A percentile compares a stretch with the other conserved stretches of the same genome.
Evolutionary conservation across 106 monocot genomes (phyloP).

Genomic region (Posidonia australis): DNA sequence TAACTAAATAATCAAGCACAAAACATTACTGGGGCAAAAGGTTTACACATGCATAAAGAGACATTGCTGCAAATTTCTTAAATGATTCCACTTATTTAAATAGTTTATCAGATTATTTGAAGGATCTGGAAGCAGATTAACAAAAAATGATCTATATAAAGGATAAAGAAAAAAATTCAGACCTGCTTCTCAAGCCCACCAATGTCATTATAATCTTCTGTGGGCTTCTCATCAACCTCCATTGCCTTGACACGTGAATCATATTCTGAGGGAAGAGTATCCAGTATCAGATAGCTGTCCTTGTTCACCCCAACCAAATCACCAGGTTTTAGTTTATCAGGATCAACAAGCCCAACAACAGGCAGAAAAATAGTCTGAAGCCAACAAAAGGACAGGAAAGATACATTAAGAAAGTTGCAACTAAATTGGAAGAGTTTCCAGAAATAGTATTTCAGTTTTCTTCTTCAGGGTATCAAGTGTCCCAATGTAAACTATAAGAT

Average conservation of each 20-base stretch:
- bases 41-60: too few relatives aligned
- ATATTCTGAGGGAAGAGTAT: constrained; percentile 94
- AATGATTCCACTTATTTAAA: not conserved
- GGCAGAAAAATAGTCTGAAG: constrained; percentile 86
- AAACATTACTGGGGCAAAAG: too few relatives aligned
- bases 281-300: constrained; percentile 82
- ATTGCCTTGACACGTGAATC: constrained; percentile 94
- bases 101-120: not conserved
- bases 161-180: not conserved
- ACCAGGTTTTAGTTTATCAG: constrained; percentile 81
- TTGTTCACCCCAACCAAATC: constrained; percentile 93
- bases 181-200: constrained; percentile 98
- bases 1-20: too few relatives aligned
- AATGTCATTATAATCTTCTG: constrained; percentile 93
- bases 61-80: too few relatives aligned
- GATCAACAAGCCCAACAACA: constrained; percentile 87
- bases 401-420: not conserved
- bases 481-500: not conserved
- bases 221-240: constrained; percentile 98
- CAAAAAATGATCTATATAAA: not conserved
- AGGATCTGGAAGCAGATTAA: not conserved
- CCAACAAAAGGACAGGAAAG: not conserved
- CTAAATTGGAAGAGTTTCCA: not conserved
- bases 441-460: not conserved
- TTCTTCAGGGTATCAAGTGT: not conserved